These are phyloP conservation scores for Gloeostereum incarnatum DNA, from an alignment of 768 basidiomycete species.

Conservation along the genomic window DNA sequence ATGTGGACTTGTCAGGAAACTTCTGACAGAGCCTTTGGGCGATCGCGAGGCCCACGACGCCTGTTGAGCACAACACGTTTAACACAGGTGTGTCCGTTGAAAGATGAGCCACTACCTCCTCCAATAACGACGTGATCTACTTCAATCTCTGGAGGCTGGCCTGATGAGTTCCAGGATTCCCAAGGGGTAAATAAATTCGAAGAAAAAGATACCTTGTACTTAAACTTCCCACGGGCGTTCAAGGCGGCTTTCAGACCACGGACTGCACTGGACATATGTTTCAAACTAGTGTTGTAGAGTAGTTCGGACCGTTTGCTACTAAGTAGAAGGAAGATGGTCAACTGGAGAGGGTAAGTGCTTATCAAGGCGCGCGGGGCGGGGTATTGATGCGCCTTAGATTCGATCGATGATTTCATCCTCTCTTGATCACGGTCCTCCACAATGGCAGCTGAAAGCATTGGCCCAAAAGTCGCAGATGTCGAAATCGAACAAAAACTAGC, in stretches of 20 bases:
- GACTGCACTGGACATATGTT: too few species aligned
- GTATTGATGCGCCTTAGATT: too few species aligned
- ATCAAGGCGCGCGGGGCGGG: too few species aligned
- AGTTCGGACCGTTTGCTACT: too few species aligned
- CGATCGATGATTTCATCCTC: too few species aligned
- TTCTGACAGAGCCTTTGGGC: conserved; percentile 61
- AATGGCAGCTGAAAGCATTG: too few species aligned
- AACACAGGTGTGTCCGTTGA: not conserved
- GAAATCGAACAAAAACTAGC: conserved; percentile 29
- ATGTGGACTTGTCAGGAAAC: conserved; percentile 63
- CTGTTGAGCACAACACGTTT: conserved; percentile 21
- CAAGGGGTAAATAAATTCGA: not conserved
- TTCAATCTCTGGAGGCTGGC: conserved; percentile 42
- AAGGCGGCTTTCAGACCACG: conserved; percentile 50
- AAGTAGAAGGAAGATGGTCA: too few species aligned
- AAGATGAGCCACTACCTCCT: conserved; percentile 44
- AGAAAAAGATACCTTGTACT: conserved; percentile 43
- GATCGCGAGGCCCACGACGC: conserved; percentile 80
- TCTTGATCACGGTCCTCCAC: too few species aligned
- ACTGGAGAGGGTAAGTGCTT: too few species aligned
- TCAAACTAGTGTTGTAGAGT: too few species aligned
- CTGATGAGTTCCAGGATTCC: not conserved
- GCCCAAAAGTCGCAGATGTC: conserved; percentile 19
- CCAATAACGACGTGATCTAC: conserved; percentile 88
- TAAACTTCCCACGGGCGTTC: conserved; percentile 49